Evolutionary conservation across 2,329 filamentous ascomycete genomes (phyloP).

Genomic region (Pseudocercospora musae): DNA sequence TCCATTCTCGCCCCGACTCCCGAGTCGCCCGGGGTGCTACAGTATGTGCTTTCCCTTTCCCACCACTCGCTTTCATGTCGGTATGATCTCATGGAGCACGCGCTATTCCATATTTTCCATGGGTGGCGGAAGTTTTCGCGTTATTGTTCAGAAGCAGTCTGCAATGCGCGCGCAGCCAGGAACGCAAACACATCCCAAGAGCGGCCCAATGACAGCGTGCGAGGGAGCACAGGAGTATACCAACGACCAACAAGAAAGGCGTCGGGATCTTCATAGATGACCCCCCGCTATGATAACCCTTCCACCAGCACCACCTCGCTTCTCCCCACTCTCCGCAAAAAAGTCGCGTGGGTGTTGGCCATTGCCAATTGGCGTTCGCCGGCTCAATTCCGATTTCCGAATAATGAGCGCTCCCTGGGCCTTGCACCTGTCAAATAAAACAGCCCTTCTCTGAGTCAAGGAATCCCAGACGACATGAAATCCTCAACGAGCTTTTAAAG

Average conservation of each 20-base stretch:
- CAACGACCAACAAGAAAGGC: not conserved
- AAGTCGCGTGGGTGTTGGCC: not conserved
- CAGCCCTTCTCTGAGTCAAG: not conserved
- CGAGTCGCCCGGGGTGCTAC: too few species aligned
- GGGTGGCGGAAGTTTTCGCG: not conserved
- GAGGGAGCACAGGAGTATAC: not conserved
- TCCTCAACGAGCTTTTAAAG: not conserved
- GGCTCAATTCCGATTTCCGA: not conserved
- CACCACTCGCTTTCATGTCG: conserved; percentile 3
- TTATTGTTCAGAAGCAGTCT: not conserved
- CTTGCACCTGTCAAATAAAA: conserved; percentile 1
- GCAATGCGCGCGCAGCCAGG: not conserved
- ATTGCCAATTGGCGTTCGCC: conserved; percentile 1
- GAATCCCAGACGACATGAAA: not conserved
- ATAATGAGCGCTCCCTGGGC: conserved; percentile 1
- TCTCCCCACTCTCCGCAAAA: conserved; percentile 2
- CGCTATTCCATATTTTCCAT: not conserved
- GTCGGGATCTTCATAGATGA: not conserved
- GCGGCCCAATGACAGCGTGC: not conserved
- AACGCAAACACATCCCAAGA: not conserved
- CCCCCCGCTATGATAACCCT: too few species aligned
- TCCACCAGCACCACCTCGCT: not conserved
- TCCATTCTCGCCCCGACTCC: conserved; percentile 1
- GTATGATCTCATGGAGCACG: not conserved
- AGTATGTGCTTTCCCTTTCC: not conserved